Base-by-base conservation (phyloP, 2,329 filamentous ascomycete species). In the Aspergillus oerlinghausenensis region DNA sequence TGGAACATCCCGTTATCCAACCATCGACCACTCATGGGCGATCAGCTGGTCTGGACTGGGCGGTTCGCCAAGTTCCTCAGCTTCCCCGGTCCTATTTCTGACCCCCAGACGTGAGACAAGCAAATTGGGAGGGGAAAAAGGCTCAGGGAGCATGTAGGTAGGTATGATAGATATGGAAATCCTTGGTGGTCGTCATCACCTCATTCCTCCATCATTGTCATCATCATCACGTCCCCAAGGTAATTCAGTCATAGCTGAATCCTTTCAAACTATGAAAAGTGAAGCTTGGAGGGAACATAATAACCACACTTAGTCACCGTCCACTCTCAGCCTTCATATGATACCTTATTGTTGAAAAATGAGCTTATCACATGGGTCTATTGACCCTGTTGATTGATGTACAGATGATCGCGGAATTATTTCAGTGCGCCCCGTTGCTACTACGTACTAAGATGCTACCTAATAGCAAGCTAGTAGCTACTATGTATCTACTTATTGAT, bases 11-110 rank as follows among this genome's bases (percentile, higher is more conserved):
- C 49, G 28, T 51, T 58, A 55, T 51, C 60, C 61, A 62, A 60
- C 60, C 61, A 63, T 43, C 42, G 48, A 50, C 23, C 26, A 48
- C 43, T 35, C 48, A 42, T 35, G 51, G 59, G 60, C 57, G 62
- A 64, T 63, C 59, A 59, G 53, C 59, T 58, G 59, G 60, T 63
- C 63, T 64, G 56, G 63, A 63, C 60, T 61, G 53, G 56, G 51
- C 60, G 28, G 53, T 57, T 43, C 52, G 57, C 54, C 53, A 61
- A 51, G 49, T 51, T 48, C 55, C 54, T 62, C 55, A 29, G 47
- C 40, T 56, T 61, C 61, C 62, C 56, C 59, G 52, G 60, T 38
- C 55, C 54, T 57, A 56, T 61, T 58, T 60, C 63, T 57, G 59
- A 56, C 42, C 42, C 48, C 19, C 25, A 49, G 28, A 42, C 42